Percentiles rank a stretch among this genome's conserved stretches.
Conservation (phyloP, 345 rosid genomes). For the Eucalyptus paniculata region DNA sequence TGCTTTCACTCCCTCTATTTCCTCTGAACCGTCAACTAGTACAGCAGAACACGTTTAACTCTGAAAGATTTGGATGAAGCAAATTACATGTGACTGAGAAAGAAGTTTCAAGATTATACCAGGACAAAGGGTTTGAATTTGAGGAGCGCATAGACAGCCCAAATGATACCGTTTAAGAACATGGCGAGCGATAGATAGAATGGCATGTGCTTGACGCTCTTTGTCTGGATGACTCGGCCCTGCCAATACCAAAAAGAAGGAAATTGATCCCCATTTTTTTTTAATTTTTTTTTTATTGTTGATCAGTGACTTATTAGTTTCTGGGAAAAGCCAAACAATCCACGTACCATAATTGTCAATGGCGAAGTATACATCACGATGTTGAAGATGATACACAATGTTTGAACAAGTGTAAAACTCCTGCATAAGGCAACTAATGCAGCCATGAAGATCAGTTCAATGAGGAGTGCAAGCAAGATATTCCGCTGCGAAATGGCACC, state of each 20-base stretch:
- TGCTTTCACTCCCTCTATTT: not conserved
- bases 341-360: slow-evolving; percentile 46
- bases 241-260: not conserved
- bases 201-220: slow-evolving; percentile 84
- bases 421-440: slow-evolving; percentile 1
- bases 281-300: not conserved
- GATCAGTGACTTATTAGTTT: not conserved
- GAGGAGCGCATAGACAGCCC: slow-evolving; percentile 43
- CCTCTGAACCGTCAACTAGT: not conserved
- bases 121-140: slow-evolving; percentile 38
- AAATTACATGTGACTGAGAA: not conserved
- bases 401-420: slow-evolving; percentile 34
- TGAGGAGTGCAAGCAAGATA: slow-evolving; percentile 1
- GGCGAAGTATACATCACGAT: slow-evolving; percentile 56
- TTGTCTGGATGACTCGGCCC: slow-evolving; percentile 36
- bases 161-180: slow-evolving; percentile 35
- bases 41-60: not conserved
- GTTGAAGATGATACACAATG: slow-evolving; percentile 14
- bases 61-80: not conserved
- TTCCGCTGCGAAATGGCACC: not conserved
- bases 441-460: slow-evolving; percentile 35
- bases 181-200: slow-evolving; percentile 40
- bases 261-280: not conserved
- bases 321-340: not conserved
- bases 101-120: slow-evolving; percentile 6